Evolutionary conservation across 2,329 filamentous ascomycete species (phyloP), one percentile per base, ranked within the genome.

Genomic region (Chrysoporthe puriensis): DNA sequence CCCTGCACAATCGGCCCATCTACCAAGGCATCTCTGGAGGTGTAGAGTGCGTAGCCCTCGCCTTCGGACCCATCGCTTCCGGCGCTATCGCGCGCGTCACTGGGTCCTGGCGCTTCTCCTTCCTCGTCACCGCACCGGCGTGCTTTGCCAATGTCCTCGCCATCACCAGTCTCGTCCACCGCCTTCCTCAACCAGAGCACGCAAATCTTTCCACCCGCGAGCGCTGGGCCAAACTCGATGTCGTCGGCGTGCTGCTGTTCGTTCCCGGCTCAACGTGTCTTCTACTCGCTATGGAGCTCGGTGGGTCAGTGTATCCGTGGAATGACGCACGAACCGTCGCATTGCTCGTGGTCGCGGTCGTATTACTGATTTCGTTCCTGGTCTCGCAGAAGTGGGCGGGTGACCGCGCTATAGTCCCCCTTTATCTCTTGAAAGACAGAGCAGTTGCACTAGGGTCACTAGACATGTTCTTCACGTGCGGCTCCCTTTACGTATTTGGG

Each of bases 401-500:
- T 13, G 83, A 86, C 32, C 77, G 77, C 65, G 84, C 80, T 2
- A 83, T 81, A 6, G 73, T 86, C 14, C 84, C 83, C 9, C 82
- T 81, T 52, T 74, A 80, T 8, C 78, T 86, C 52, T 78, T 85
- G 68, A 80, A 76, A 58, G 79, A 83, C 71, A 78, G 83, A 11
- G 79, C 79, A 54, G 73, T 79, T 2, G 60, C 77, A 11, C 76
- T 76, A 67, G 73, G 74, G 16, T 74, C 76, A 72, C 26, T 76
- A n/a, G 85, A 85, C 66, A 73, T 79, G 67, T 77, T 83, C 70
- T 82, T 83, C 70, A 82, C 86, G 62, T 83, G 82, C 14, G 81
- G 82, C 8, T 80, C 76, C 8, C 84, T 86, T 76, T 84, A 86
- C 73, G 79, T 82, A 1, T 76, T 86, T 48, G 79, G 86, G 62